These are phyloP conservation scores for Hemisphaericaspora xylanilytica DNA, from an alignment of 1,139 yeast species.

Conservation along the genomic window DNA sequence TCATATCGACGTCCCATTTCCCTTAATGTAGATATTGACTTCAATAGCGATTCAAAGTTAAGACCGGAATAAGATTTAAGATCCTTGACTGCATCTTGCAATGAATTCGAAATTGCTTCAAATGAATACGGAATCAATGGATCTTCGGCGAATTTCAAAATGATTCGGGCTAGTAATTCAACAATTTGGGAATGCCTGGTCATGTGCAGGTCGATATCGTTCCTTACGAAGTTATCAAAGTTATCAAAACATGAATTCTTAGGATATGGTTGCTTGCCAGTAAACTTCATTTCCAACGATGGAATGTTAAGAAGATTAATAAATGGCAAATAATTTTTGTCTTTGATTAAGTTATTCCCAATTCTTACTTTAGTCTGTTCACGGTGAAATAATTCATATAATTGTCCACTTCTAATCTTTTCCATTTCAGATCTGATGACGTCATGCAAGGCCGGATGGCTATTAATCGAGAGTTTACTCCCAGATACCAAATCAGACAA, in stretches of 20 bases:
- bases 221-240: constrained; percentile 51
- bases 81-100: constrained; percentile 48
- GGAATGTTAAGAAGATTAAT: constrained; percentile 67
- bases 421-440: constrained; percentile 41
- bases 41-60: constrained; percentile 26
- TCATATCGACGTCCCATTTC: constrained; percentile 27
- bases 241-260: constrained; percentile 65
- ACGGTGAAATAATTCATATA: constrained; percentile 22
- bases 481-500: constrained; percentile 74
- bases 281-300: constrained; percentile 57
- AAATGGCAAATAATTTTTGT: constrained; percentile 71
- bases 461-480: constrained; percentile 50
- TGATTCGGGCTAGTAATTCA: constrained; percentile 52
- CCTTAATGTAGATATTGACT: constrained; percentile 24
- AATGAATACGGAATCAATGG: constrained; percentile 77
- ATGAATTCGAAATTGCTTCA: constrained; percentile 41
- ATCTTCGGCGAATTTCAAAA: constrained; percentile 60
- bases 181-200: constrained; percentile 56
- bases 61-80: constrained; percentile 31
- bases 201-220: constrained; percentile 55
- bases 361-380: constrained; percentile 26
- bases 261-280: constrained; percentile 40
- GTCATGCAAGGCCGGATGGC: constrained; percentile 64
- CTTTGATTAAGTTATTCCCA: constrained; percentile 44
- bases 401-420: constrained; percentile 24